Conservation (phyloP, 257 asterid genomes). For the Haberlea rhodopensis region DNA sequence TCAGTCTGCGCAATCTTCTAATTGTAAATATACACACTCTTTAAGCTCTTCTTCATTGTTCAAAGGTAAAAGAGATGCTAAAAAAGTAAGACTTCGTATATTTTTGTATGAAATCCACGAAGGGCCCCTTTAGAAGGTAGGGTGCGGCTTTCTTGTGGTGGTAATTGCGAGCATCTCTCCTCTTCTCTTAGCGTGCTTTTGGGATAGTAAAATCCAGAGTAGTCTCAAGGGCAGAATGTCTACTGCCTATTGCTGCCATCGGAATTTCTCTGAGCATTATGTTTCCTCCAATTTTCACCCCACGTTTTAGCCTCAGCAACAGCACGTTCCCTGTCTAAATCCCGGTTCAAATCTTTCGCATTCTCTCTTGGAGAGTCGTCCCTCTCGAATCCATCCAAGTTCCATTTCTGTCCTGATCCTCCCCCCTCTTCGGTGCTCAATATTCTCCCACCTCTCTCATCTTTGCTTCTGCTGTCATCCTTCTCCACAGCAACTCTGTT, state of each 20-base stretch:
- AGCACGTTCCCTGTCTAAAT: conserved; percentile 83
- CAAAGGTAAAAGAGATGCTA: neutral
- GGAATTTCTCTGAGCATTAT: conserved; percentile 60
- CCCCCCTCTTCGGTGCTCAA: conserved; percentile 71
- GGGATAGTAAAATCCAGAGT: neutral
- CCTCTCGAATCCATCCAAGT: conserved; percentile 70
- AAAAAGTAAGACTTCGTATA: neutral
- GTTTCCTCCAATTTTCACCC: conserved; percentile 95
- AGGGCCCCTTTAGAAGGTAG: no score
- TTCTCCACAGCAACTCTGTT: conserved; percentile 35
- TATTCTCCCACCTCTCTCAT: conserved; percentile 52
- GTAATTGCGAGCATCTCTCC: no score
- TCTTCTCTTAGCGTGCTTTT: no score
- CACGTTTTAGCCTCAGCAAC: conserved; percentile 99
- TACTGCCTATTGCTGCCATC: conserved; percentile 57
- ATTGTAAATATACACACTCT: conserved; percentile 28
- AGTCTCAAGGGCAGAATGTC: neutral
- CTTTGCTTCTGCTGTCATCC: conserved; percentile 47
- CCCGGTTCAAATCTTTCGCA: conserved; percentile 61
- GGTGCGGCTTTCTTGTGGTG: no score
- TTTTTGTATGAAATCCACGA: neutral
- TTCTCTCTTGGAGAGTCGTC: conserved; percentile 84
- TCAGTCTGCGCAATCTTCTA: neutral
- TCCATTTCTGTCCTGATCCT: conserved; percentile 76
- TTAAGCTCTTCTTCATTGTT: conserved; percentile 15